These are phyloP conservation scores for Ascochyta fabae DNA, from an alignment of 2,329 filamentous ascomycete species.

Conservation along the genomic window DNA sequence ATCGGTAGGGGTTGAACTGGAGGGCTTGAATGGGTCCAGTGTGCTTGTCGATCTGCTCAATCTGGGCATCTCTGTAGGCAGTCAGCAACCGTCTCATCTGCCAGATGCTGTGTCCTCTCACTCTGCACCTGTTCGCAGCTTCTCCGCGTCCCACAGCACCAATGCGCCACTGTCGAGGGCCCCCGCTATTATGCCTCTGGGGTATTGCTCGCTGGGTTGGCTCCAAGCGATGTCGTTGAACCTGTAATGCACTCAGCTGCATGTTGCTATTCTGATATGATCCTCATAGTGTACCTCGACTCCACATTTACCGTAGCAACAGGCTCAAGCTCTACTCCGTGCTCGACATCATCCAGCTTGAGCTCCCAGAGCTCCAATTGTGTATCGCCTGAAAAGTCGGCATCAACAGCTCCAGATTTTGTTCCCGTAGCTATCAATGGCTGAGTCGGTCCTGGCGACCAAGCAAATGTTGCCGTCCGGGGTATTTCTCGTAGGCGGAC, in stretches of 20 bases:
- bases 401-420: constrained; percentile 91
- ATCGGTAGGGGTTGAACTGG: constrained; percentile 93
- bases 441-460: constrained; percentile 81
- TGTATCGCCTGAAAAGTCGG: constrained; percentile 96
- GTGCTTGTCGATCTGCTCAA: constrained; percentile 88
- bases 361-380: constrained; percentile 97
- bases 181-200: constrained; percentile 89
- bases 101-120: constrained; percentile 58
- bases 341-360: constrained; percentile 75
- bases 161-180: constrained; percentile 93
- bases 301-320: constrained; percentile 84
- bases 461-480: constrained; percentile 95
- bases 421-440: constrained; percentile 93
- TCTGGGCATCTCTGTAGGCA: constrained; percentile 69
- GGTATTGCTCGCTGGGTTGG: constrained; percentile 76
- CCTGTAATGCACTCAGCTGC: constrained; percentile 57
- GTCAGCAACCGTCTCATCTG: constrained; percentile 34
- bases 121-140: constrained; percentile 62
- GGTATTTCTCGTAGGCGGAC: constrained; percentile 96
- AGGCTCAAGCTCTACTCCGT: constrained; percentile 83
- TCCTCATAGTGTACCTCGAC: constrained; percentile 70
- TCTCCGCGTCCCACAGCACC: constrained; percentile 90
- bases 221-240: constrained; percentile 99
- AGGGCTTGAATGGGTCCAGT: constrained; percentile 90
- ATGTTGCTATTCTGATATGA: neutral